Evolutionary conservation across 2,329 filamentous ascomycete species (phyloP).

Genomic region (Leptographium flavum): DNA sequence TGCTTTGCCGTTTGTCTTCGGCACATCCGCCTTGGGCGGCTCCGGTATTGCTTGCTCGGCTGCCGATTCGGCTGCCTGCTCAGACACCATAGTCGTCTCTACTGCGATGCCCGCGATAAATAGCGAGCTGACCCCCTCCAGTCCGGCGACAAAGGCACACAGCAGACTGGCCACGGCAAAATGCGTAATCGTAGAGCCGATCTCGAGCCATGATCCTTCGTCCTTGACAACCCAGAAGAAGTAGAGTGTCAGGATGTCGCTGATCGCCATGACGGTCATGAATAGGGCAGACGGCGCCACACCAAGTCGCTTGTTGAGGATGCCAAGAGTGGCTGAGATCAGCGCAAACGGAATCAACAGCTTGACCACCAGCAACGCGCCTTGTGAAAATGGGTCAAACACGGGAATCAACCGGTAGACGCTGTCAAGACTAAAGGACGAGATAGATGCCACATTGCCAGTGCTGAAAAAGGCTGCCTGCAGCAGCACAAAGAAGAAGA

Average conservation of each 20-base stretch:
- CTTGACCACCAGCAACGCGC: slow-evolving; percentile 74
- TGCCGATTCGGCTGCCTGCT: background rate
- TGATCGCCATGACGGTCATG: slow-evolving; percentile 85
- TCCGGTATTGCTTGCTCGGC: too few relatives aligned
- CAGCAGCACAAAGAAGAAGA: slow-evolving; percentile 91
- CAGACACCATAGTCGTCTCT: slow-evolving; percentile 9
- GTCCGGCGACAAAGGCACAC: slow-evolving; percentile 76
- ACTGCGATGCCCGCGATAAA: slow-evolving; percentile 74
- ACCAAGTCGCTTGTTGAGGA: slow-evolving; percentile 71
- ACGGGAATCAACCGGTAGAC: slow-evolving; percentile 77
- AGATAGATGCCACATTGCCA: slow-evolving; percentile 87
- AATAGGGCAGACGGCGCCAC: slow-evolving; percentile 82
- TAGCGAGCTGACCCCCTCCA: slow-evolving; percentile 74
- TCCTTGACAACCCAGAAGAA: slow-evolving; percentile 98
- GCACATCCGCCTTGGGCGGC: background rate
- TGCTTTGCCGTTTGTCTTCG: background rate
- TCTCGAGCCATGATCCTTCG: slow-evolving; percentile 94
- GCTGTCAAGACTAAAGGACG: slow-evolving; percentile 84
- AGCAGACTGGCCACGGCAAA: slow-evolving; percentile 84
- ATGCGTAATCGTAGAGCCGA: slow-evolving; percentile 90
- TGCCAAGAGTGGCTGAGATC: slow-evolving; percentile 85
- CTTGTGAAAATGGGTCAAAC: slow-evolving; percentile 88
- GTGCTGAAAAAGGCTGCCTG: slow-evolving; percentile 96
- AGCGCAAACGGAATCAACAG: slow-evolving; percentile 86
- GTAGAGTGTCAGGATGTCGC: slow-evolving; percentile 80